A percentile compares a stretch with the other conserved stretches of the same genome.
phyloP scores from a whole-genome alignment of 164 flowering plant genomes.

The Cinnamomum chago region DNA sequence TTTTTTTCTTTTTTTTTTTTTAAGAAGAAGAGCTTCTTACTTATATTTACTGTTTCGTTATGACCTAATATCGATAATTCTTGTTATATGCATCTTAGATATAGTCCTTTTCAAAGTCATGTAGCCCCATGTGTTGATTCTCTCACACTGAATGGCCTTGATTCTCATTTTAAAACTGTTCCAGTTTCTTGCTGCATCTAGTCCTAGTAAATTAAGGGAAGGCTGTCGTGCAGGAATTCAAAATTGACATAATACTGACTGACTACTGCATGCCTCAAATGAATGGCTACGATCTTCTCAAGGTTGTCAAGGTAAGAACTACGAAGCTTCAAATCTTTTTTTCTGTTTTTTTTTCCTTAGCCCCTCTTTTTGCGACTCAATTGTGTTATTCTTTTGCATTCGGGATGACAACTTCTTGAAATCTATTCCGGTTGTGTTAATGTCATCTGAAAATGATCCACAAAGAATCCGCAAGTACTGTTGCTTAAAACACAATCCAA shows the following conservation, averaged over 20 bases:
- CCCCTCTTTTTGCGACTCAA: not conserved
- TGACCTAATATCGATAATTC: too few relatives aligned
- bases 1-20: too few relatives aligned
- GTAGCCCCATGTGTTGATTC: not conserved
- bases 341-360: not conserved
- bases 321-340: not conserved
- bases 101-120: too few relatives aligned
- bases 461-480: conserved; percentile 27
- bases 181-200: too few relatives aligned
- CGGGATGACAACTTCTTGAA: conserved; percentile 24
- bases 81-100: too few relatives aligned
- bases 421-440: conserved; percentile 27
- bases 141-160: not conserved
- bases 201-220: not conserved
- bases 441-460: conserved; percentile 27
- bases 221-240: conserved; percentile 14
- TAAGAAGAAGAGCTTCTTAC: too few relatives aligned
- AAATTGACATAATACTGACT: conserved; percentile 27
- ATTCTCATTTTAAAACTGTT: too few relatives aligned
- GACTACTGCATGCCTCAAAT: conserved; percentile 34
- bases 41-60: too few relatives aligned
- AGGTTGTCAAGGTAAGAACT: conserved; percentile 16
- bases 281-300: conserved; percentile 27
- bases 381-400: not conserved
- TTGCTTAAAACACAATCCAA: not conserved